A percentile compares a stretch with the other conserved stretches of the same genome.
These are phyloP conservation scores for Musa troglodytarum DNA, from an alignment of 176 grass and related monocot genomes.

Conservation along the genomic window DNA sequence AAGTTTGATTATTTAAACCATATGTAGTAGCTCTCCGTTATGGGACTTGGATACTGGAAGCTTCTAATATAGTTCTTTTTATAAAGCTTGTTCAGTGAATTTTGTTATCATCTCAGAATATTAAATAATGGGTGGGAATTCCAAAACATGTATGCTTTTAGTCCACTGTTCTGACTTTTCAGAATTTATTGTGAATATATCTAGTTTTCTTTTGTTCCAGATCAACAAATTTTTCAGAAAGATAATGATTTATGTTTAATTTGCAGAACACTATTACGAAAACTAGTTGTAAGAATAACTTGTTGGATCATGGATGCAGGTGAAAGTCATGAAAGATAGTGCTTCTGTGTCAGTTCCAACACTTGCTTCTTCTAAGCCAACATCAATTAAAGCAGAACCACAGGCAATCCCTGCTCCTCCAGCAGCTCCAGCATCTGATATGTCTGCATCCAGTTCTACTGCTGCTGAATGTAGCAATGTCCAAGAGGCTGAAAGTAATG, in stretches of 20 bases:
- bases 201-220: neutral
- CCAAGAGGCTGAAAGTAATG: constrained; percentile 73
- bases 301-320: constrained; percentile 41
- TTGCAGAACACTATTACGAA: neutral
- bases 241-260: neutral
- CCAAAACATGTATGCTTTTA: neutral
- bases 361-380: constrained; percentile 29
- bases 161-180: neutral
- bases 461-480: constrained; percentile 45
- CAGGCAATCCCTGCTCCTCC: constrained; percentile 28
- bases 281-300: constrained; percentile 11
- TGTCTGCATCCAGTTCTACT: constrained; percentile 45
- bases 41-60: too few relatives aligned
- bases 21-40: too few relatives aligned
- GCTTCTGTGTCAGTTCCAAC: constrained; percentile 5
- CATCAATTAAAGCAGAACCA: constrained; percentile 41
- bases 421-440: constrained; percentile 32
- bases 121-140: neutral
- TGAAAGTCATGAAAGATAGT: constrained; percentile 63
- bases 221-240: neutral
- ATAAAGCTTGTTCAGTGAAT: neutral
- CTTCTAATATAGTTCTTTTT: too few relatives aligned
- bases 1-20: too few relatives aligned
- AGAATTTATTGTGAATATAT: neutral
- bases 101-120: neutral